A percentile compares a stretch with the other conserved stretches of the same genome.
Conservation (phyloP, 108 stramenopile genomes). For the Licmophora abbreviata region DNA sequence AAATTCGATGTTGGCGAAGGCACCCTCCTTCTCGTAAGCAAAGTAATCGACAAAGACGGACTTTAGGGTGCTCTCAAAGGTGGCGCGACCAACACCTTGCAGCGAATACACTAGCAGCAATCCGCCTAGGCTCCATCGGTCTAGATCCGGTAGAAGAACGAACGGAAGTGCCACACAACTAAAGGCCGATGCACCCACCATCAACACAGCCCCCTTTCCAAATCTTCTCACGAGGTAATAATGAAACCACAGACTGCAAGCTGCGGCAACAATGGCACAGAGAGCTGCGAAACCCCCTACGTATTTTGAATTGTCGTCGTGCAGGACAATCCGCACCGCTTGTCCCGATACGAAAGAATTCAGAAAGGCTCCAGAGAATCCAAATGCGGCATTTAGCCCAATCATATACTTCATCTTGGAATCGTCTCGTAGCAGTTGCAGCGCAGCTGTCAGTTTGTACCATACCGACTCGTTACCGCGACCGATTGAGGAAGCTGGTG, state of each 20-base stretch:
- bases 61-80: conserved; percentile 39
- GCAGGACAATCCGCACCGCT: conserved; percentile 24
- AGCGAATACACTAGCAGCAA: conserved; percentile 25
- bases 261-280: conserved; percentile 25
- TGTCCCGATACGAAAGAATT: conserved; percentile 32
- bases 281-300: conserved; percentile 35
- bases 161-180: conserved; percentile 27
- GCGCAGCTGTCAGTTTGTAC: conserved; percentile 23
- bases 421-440: conserved; percentile 30
- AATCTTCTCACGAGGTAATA: no score
- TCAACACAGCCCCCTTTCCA: conserved; percentile 27
- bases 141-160: conserved; percentile 13
- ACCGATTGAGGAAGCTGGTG: conserved; percentile 4
- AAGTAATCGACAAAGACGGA: conserved; percentile 48
- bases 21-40: conserved; percentile 34
- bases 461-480: conserved; percentile 2
- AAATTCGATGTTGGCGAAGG: conserved; percentile 48
- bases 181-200: conserved; percentile 24
- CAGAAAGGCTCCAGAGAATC: conserved; percentile 33
- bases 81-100: conserved; percentile 38
- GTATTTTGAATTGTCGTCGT: conserved; percentile 25
- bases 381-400: conserved; percentile 31
- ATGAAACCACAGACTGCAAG: conserved; percentile 17
- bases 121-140: conserved; percentile 15
- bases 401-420: conserved; percentile 42